Conservation (phyloP, 2,329 filamentous ascomycete species). For the Chrysoporthe puriensis region DNA sequence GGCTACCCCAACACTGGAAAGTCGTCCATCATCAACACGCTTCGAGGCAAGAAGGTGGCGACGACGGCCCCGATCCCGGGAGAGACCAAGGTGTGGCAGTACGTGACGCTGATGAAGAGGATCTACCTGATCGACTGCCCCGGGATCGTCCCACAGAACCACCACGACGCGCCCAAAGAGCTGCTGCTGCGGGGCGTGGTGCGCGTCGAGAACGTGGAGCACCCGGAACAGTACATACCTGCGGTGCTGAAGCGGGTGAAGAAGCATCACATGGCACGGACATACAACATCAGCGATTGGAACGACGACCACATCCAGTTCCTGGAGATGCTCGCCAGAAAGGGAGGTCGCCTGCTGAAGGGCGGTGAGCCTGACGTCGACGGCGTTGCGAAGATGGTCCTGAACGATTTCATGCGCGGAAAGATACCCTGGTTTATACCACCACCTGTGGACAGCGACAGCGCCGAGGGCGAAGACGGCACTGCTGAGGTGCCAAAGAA, state of each 20-base stretch:
- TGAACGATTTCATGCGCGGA: conserved; percentile 94
- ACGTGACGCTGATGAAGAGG: conserved; percentile 79
- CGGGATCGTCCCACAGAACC: conserved; percentile 90
- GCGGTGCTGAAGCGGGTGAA: conserved; percentile 82
- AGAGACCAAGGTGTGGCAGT: conserved; percentile 97
- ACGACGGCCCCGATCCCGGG: conserved; percentile 93
- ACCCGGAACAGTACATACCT: conserved; percentile 93
- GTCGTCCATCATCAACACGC: conserved; percentile 94
- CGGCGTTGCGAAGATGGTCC: conserved; percentile 92
- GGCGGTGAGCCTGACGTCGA: conserved; percentile 95
- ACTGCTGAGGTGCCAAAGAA: conserved; percentile 88
- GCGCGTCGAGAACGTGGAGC: conserved; percentile 92
- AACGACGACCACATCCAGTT: conserved; percentile 78
- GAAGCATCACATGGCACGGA: conserved; percentile 85
- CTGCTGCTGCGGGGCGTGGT: conserved; percentile 90
- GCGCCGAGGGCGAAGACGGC: conserved; percentile 72
- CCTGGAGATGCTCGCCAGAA: conserved; percentile 83
- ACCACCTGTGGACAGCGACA: conserved; percentile 65
- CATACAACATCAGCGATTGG: conserved; percentile 86
- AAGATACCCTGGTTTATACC: conserved; percentile 97
- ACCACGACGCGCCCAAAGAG: conserved; percentile 81
- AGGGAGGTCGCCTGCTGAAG: conserved; percentile 82
- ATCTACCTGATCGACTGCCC: conserved; percentile 96
- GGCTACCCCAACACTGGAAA: conserved; percentile 92
- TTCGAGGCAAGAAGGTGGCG: conserved; percentile 92